A percentile compares a stretch with the other conserved stretches of the same genome.
Conservation (phyloP, 2,329 filamentous ascomycete species). For the Neonectria ditissima region DNA sequence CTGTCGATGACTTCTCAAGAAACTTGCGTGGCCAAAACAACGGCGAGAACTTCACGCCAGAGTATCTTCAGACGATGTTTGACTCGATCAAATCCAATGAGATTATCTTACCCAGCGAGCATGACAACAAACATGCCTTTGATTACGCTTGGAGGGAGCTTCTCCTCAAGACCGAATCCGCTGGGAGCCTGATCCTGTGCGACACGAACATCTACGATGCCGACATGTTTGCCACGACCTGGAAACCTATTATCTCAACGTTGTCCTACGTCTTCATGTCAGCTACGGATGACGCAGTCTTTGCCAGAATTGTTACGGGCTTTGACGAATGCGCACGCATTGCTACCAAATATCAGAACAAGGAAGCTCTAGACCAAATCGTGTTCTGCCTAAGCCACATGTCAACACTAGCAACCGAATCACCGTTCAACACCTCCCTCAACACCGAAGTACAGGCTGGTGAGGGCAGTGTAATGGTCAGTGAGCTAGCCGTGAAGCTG, state of each 20-base stretch:
- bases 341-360: slow-evolving; percentile 84
- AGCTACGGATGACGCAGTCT: slow-evolving; percentile 95
- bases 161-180: slow-evolving; percentile 82
- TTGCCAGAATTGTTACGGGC: slow-evolving; percentile 90
- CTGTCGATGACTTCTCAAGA: slow-evolving; percentile 81
- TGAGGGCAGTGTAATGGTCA: slow-evolving; percentile 97
- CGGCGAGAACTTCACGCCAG: slow-evolving; percentile 83
- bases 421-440: slow-evolving; percentile 82
- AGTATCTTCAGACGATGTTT: slow-evolving; percentile 88
- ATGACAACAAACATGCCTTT: slow-evolving; percentile 96
- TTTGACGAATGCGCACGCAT: slow-evolving; percentile 98
- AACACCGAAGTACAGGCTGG: slow-evolving; percentile 97
- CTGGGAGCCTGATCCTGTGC: slow-evolving; percentile 80
- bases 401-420: slow-evolving; percentile 83
- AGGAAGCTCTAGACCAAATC: slow-evolving; percentile 91
- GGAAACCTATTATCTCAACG: slow-evolving; percentile 94
- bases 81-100: slow-evolving; percentile 93
- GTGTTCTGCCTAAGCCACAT: slow-evolving; percentile 91
- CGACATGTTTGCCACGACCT: slow-evolving; percentile 96
- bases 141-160: slow-evolving; percentile 98
- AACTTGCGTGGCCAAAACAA: slow-evolving; percentile 94
- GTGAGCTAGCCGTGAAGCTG: slow-evolving; percentile 95
- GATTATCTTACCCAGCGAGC: slow-evolving; percentile 96
- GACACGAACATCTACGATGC: slow-evolving; percentile 96
- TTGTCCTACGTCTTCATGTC: slow-evolving; percentile 99